A percentile compares a stretch with the other conserved stretches of the same genome.
Evolutionary conservation across 495 filamentous ascomycete species (phyloP).

Genomic region (Daldinia decipiens): DNA sequence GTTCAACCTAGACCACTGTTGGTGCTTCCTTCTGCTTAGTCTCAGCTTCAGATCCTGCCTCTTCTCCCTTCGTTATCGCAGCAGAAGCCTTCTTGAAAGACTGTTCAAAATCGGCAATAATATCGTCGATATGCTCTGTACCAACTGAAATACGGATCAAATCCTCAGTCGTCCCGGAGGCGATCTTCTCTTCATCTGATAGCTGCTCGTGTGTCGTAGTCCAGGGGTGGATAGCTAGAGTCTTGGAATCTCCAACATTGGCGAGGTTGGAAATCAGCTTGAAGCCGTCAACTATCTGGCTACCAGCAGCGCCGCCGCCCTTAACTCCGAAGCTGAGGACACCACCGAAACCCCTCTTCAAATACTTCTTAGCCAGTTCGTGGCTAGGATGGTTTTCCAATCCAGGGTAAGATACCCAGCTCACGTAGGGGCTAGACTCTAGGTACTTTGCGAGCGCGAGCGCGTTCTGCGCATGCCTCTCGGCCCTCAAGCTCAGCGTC

Average conservation of each 20-base stretch:
- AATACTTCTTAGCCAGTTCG: slow-evolving; percentile 86
- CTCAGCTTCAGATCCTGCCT: slow-evolving; percentile 27
- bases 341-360: slow-evolving; percentile 88
- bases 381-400: slow-evolving; percentile 85
- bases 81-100: slow-evolving; percentile 71
- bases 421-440: slow-evolving; percentile 81
- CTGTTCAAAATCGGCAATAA: slow-evolving; percentile 95
- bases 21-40: slow-evolving; percentile 52
- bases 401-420: slow-evolving; percentile 95
- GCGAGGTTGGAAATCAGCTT: slow-evolving; percentile 94
- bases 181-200: slow-evolving; percentile 79
- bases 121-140: slow-evolving; percentile 97
- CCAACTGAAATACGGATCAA: slow-evolving; percentile 96
- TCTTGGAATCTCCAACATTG: slow-evolving; percentile 85
- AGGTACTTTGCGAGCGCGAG: slow-evolving; percentile 85
- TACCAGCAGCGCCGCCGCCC: slow-evolving; percentile 83
- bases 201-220: slow-evolving; percentile 97
- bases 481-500: slow-evolving; percentile 85
- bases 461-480: slow-evolving; percentile 89
- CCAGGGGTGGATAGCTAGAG: slow-evolving; percentile 96
- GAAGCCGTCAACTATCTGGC: slow-evolving; percentile 90
- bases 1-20: slow-evolving; percentile 47
- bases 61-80: slow-evolving; percentile 44
- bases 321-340: slow-evolving; percentile 94
- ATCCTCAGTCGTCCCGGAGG: slow-evolving; percentile 90